Evolutionary conservation across 805 yeast species (phyloP), one percentile per base, ranked within the genome.

Genomic region (Starmerella kuoi): DNA sequence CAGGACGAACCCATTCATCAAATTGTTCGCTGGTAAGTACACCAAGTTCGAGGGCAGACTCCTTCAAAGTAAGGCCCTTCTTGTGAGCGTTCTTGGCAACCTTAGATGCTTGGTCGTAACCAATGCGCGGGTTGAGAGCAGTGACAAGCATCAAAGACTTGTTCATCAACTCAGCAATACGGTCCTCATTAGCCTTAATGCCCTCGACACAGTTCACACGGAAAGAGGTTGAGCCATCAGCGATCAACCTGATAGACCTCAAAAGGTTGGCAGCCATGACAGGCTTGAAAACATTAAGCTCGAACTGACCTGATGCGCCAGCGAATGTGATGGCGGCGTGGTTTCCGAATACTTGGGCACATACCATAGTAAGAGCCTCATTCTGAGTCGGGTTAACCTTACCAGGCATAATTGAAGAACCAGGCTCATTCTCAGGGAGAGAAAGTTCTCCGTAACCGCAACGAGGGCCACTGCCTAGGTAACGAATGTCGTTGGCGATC

Each of bases 391-490:
- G 98, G 74, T 91, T 91, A 50, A 91, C 96, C 70, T 91, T 91
- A 62, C 98, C 98, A 40, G 98, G 98, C 98, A 91, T 91, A 66
- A 91, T 91, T 23, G 96, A 86, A 46, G 96, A 85, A 60, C 98
- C 98, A 44, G 98, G 98, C 70, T 91, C 98, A 66, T 91, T 91
- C 70, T 88, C 97, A 50, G 98, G 98, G 55, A 91, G 71, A 22
- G 85, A 61, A 55, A 91, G 76, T 68, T 91, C 98, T 44, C 96
- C 96, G 68, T 91, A 91, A 50, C 98, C 98, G 68, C 98, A 91
- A 70, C 98, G 81, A 61, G 98, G 98, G 58, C 98, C 98, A 36
- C 95, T 84, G 51, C 97, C 98, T 56, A 91, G 76, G 74, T 91
- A 91, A 68, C 98, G 76, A 64, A 91, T 91, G 64, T 91, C 98